phyloP scores from a whole-genome alignment of 2,329 filamentous ascomycete species.

The Diaporthe australafricana region DNA sequence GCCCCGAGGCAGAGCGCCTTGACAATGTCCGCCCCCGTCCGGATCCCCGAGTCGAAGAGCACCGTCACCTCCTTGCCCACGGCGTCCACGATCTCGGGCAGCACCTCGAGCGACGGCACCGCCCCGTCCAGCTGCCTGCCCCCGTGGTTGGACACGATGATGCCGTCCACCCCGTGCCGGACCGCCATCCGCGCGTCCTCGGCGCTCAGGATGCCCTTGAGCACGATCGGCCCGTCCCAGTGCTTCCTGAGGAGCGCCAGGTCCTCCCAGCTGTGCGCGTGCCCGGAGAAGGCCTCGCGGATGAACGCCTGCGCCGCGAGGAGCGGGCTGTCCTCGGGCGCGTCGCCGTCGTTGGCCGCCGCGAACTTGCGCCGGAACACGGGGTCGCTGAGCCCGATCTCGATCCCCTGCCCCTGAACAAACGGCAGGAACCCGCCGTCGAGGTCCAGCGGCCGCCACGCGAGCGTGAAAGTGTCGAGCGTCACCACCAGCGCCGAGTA shows the following conservation, averaged over 20 bases:
- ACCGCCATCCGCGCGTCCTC: conserved; percentile 61
- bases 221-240: conserved; percentile 73
- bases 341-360: conserved; percentile 56
- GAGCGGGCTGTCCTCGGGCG: conserved; percentile 59
- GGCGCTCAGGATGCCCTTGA: conserved; percentile 68
- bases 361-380: conserved; percentile 71
- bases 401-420: conserved; percentile 66
- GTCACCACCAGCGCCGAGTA: conserved; percentile 78
- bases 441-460: conserved; percentile 77
- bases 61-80: conserved; percentile 70
- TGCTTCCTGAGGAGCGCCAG: conserved; percentile 67
- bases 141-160: conserved; percentile 70
- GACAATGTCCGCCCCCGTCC: conserved; percentile 67
- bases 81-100: conserved; percentile 71
- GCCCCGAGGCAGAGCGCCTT: conserved; percentile 68
- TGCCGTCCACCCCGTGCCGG: conserved; percentile 58
- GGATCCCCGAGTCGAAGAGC: conserved; percentile 70
- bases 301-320: conserved; percentile 66
- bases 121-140: conserved; percentile 68
- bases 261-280: conserved; percentile 70
- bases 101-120: conserved; percentile 64
- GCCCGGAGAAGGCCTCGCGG: conserved; percentile 62
- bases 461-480: conserved; percentile 76
- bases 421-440: conserved; percentile 73
- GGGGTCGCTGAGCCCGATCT: conserved; percentile 74